Conservation (phyloP, 2,329 filamentous ascomycete species). For the Thielaviopsis euricoi region DNA sequence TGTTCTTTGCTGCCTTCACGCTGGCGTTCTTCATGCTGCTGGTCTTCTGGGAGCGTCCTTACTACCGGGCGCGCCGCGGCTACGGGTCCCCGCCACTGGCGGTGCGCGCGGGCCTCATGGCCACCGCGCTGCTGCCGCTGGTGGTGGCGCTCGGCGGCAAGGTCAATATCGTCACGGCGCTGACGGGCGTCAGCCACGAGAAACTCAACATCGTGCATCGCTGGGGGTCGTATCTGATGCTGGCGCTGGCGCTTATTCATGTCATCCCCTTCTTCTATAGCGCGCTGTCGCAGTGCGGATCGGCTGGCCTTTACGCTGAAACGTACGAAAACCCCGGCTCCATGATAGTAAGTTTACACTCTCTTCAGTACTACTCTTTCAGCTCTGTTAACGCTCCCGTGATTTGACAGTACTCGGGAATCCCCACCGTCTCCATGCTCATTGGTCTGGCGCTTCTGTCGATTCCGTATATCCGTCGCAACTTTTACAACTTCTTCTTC, state of each 20-base stretch:
- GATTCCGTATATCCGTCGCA: background rate
- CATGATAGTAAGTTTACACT: background rate
- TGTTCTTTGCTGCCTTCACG: background rate
- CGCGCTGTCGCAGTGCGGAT: slow-evolving; percentile 18
- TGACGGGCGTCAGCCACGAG: slow-evolving; percentile 52
- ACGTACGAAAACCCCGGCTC: background rate
- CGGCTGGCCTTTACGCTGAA: background rate
- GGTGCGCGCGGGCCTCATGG: background rate
- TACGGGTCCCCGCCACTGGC: background rate
- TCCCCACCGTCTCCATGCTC: background rate
- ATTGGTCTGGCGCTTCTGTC: background rate
- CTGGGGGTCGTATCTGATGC: slow-evolving; percentile 45
- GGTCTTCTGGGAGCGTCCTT: background rate
- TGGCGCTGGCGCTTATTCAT: slow-evolving; percentile 43
- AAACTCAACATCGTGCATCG: slow-evolving; percentile 50
- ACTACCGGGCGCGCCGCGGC: background rate
- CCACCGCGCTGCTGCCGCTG: background rate
- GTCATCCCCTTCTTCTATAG: slow-evolving; percentile 47
- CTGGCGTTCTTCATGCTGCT: background rate
- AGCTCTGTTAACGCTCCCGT: too few species aligned
- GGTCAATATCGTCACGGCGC: slow-evolving; percentile 44
- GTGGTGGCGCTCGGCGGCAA: slow-evolving; percentile 16
- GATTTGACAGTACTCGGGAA: background rate
- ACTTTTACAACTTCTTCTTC: slow-evolving; percentile 1
- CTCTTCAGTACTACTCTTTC: too few species aligned